Evolutionary conservation across 768 basidiomycete genomes (phyloP).

Genomic region (Gloeopeniophorella convolvens): DNA sequence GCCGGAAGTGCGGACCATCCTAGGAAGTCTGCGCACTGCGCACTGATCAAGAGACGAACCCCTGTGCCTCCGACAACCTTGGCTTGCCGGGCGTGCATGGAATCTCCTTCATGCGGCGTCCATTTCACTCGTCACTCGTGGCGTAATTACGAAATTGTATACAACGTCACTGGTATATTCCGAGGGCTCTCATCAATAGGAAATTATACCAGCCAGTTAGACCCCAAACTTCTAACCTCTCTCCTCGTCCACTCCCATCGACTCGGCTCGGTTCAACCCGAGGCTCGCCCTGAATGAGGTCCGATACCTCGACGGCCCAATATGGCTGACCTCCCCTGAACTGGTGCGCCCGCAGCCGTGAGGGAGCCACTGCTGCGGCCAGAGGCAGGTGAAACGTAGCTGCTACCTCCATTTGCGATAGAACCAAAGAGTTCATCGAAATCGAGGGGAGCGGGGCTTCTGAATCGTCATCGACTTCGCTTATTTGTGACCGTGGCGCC

Average conservation of each 20-base stretch:
- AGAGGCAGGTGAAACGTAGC: slow-evolving; percentile 68
- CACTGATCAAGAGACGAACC: too few relatives aligned
- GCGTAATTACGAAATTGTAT: neutral
- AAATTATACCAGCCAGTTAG: slow-evolving; percentile 80
- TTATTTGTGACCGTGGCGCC: neutral
- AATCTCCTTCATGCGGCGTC: too few relatives aligned
- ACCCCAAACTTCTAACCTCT: slow-evolving; percentile 70
- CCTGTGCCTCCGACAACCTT: too few relatives aligned
- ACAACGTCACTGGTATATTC: slow-evolving; percentile 36
- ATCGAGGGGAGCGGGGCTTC: slow-evolving; percentile 54
- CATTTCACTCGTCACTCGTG: too few relatives aligned
- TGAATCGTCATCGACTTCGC: slow-evolving; percentile 21
- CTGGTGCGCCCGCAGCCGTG: slow-evolving; percentile 42
- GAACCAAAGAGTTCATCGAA: slow-evolving; percentile 41
- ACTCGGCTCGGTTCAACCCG: slow-evolving; percentile 33
- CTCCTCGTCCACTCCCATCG: slow-evolving; percentile 37
- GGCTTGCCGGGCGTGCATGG: too few relatives aligned
- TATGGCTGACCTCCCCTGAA: slow-evolving; percentile 58
- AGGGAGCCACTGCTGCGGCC: slow-evolving; percentile 38
- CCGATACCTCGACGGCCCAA: slow-evolving; percentile 61
- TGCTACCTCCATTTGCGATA: slow-evolving; percentile 60
- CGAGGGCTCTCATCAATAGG: slow-evolving; percentile 50
- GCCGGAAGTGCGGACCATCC: neutral
- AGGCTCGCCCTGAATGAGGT: slow-evolving; percentile 33
- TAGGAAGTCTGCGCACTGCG: too few relatives aligned